Evolutionary conservation across 441 rosid genomes (phyloP).

Genomic region (Euphorbia schlechtendalii): DNA sequence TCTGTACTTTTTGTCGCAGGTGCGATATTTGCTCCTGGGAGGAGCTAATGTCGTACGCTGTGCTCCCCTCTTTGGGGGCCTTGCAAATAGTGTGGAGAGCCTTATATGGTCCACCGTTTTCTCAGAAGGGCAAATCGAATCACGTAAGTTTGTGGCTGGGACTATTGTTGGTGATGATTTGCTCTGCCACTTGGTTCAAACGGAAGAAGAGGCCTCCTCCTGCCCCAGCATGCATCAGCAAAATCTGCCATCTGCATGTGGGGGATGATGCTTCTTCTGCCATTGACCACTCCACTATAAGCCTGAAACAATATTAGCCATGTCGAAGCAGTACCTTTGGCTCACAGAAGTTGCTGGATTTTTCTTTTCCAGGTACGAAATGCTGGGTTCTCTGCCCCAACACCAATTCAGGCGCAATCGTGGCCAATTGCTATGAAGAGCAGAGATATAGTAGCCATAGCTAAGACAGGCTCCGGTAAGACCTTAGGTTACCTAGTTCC

Average conservation of each 20-base stretch:
- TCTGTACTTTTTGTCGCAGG: constrained; percentile 89
- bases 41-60: constrained; percentile 99
- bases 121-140: constrained; percentile 65
- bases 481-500: constrained; percentile 94
- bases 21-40: constrained; percentile 99
- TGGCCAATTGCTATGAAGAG: constrained; percentile 95
- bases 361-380: constrained; percentile 72
- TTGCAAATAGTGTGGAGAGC: constrained; percentile 70
- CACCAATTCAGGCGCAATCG: constrained; percentile 99
- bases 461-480: constrained; percentile 98
- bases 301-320: constrained; percentile 34
- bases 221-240: constrained; percentile 82
- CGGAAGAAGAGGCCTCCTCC: constrained; percentile 97
- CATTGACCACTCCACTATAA: constrained; percentile 44
- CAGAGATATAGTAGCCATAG: constrained; percentile 95
- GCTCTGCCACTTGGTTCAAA: constrained; percentile 69
- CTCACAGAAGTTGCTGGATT: constrained; percentile 49
- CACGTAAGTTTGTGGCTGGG: constrained; percentile 65
- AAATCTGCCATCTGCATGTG: constrained; percentile 70
- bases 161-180: constrained; percentile 80
- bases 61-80: constrained; percentile 73
- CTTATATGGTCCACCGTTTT: constrained; percentile 58
- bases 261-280: constrained; percentile 98
- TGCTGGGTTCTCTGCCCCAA: constrained; percentile 95
- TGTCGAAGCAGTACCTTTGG: constrained; percentile 45